Evolutionary conservation across 2,329 filamentous ascomycete genomes (phyloP), one percentile per base, ranked within the genome.

Genomic region (Talaromyces sp.): DNA sequence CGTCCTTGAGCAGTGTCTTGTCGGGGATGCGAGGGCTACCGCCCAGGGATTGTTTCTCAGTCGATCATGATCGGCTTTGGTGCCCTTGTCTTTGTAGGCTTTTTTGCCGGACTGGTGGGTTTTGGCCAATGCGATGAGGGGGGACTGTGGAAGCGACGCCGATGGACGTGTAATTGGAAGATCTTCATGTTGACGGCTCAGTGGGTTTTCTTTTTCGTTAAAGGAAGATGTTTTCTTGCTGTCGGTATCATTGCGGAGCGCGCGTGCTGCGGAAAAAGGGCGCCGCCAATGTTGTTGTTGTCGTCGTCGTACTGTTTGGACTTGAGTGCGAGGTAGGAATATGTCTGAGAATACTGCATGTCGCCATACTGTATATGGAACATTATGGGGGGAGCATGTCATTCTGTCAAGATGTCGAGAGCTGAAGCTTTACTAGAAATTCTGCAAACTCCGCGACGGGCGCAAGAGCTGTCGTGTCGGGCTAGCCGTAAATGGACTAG

Each of bases 1-100:
- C 5, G 75, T 76, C 6, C 69, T 52, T 3, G 62, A 29, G 61
- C 76, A 78, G 64, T 70, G 63, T 26, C 76, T 71, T 1, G 69
- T 43, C 0, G 74, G 73, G 2, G 73, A 74, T 19, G 74, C 73
- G 13, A 78, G 69, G 21, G 73, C 72, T 35, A 71, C 58, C 3
- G 76, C 76, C 75, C 75, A 78, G 21, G 75, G 74, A 50, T 78
- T 78, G 17, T 69, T 66, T 31, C 60, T 54, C n/a, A 78, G 65
- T 4, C 69, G 63, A 14, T 70, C 66, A 27, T 65, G 61, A 49
- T 75, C 70, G 4, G 64, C 60, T 50, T 60, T 58, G 26, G 63
- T 65, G 26, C 72, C 59, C 5, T 62, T 65, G 19, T 62, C 65
- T 60, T 74, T 74, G 56, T 65, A 67, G 6, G 58, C 63, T 52